A percentile compares a stretch with the other conserved stretches of the same genome.
phyloP scores from a whole-genome alignment of 805 yeast genomes.

The Teunomyces aglyptinius region DNA sequence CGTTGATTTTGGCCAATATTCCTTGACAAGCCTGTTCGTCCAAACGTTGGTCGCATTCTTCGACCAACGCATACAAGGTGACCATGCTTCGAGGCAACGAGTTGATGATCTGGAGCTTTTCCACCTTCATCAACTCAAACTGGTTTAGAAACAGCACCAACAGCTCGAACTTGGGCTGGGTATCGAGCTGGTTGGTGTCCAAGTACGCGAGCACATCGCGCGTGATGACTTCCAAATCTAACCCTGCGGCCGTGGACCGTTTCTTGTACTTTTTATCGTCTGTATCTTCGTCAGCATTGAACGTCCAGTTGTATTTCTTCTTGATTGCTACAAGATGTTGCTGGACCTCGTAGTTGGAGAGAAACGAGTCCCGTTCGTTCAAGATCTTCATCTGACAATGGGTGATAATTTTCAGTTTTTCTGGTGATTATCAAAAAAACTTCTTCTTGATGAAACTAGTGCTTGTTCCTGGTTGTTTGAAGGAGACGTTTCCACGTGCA shows the following conservation, averaged over 20 bases:
- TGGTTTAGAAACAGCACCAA: conserved; percentile 47
- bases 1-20: conserved; percentile 55
- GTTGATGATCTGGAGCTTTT: conserved; percentile 79
- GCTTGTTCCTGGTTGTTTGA: conserved; percentile 3
- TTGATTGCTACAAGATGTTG: conserved; percentile 52
- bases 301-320: conserved; percentile 46
- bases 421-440: no score
- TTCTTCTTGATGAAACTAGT: conserved; percentile 2
- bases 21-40: conserved; percentile 61
- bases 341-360: conserved; percentile 66
- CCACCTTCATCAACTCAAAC: conserved; percentile 72
- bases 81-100: conserved; percentile 79
- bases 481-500: conserved; percentile 2
- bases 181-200: conserved; percentile 23
- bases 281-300: conserved; percentile 29
- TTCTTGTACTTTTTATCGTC: conserved; percentile 27
- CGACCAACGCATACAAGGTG: conserved; percentile 73
- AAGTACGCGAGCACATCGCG: conserved; percentile 47
- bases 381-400: conserved; percentile 41
- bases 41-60: conserved; percentile 89
- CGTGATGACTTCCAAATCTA: conserved; percentile 48
- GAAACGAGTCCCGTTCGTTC: conserved; percentile 51
- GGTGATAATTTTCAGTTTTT: no score
- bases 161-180: conserved; percentile 22
- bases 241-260: conserved; percentile 40